Conservation (phyloP, 331 rosid genomes). For the Quercus tomentella region DNA sequence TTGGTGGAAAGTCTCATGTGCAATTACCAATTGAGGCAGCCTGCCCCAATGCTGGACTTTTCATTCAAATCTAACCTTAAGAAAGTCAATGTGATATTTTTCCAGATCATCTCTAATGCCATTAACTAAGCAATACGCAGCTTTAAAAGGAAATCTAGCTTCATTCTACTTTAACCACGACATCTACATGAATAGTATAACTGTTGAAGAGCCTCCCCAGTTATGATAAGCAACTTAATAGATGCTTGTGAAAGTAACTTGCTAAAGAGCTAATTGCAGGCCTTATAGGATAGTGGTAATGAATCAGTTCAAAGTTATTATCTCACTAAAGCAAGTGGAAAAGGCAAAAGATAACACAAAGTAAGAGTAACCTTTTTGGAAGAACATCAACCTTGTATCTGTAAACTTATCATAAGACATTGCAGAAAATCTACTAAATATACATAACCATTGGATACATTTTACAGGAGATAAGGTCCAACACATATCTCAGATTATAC, state of each 20-base stretch:
- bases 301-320: neutral
- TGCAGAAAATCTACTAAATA: constrained; percentile 4
- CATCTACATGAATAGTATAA: neutral
- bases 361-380: neutral
- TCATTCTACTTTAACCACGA: neutral
- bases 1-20: too few relatives aligned
- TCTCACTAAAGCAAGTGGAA: neutral
- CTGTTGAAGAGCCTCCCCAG: neutral
- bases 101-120: neutral
- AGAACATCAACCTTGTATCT: neutral
- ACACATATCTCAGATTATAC: neutral
- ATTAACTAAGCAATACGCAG: neutral
- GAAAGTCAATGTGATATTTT: neutral
- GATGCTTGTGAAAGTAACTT: neutral
- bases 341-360: neutral
- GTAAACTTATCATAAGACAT: neutral
- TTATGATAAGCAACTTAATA: neutral
- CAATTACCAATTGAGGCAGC: too few relatives aligned
- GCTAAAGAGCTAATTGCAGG: neutral
- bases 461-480: neutral
- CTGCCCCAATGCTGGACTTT: too few relatives aligned
- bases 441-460: constrained; percentile 12
- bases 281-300: neutral
- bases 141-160: neutral
- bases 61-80: neutral